These are phyloP conservation scores for Thuja plicata DNA, from an alignment of 83 land plant genomes.

Conservation along the genomic window DNA sequence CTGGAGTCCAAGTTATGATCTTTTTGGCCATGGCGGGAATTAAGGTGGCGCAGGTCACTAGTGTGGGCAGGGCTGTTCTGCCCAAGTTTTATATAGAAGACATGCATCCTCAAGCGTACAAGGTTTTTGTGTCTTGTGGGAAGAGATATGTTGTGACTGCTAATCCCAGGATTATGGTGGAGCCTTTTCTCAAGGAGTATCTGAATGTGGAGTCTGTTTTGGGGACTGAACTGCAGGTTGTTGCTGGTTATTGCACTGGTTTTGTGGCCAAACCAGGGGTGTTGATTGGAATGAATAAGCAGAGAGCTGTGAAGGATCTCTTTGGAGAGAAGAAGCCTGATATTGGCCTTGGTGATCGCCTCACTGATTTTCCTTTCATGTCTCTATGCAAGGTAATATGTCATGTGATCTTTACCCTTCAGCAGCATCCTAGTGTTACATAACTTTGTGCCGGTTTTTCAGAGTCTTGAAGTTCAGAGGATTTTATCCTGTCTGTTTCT, in stretches of 20 bases:
- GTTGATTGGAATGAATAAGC: conserved; percentile 29
- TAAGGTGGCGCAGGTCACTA: conserved; percentile 26
- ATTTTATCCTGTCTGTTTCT: no score
- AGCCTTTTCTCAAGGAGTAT: conserved; percentile 63
- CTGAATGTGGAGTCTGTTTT: conserved; percentile 47
- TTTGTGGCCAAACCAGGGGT: conserved; percentile 28
- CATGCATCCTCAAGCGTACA: conserved; percentile 41
- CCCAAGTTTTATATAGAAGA: conserved; percentile 85
- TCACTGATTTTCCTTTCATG: conserved; percentile 44
- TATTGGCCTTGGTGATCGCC: conserved; percentile 51
- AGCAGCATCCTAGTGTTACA: no score
- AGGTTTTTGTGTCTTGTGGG: conserved; percentile 32
- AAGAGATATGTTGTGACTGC: conserved; percentile 50
- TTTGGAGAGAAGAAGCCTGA: conserved; percentile 56
- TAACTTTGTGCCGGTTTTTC: no score
- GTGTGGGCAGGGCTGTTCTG: conserved; percentile 63
- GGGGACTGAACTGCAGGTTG: conserved; percentile 63
- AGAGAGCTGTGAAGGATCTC: conserved; percentile 20
- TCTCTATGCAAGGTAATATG: conserved; percentile 69
- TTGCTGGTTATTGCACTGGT: conserved; percentile 41
- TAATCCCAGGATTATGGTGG: conserved; percentile 76
- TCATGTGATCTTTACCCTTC: no score
- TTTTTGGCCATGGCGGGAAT: conserved; percentile 75
- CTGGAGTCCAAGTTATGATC: conserved; percentile 41
- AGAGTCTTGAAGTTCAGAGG: no score